Evolutionary conservation across 228 moss, liverwort and hornwort species (phyloP), one percentile per base, ranked within the genome.

Genomic region (Sphagnum fallax): DNA sequence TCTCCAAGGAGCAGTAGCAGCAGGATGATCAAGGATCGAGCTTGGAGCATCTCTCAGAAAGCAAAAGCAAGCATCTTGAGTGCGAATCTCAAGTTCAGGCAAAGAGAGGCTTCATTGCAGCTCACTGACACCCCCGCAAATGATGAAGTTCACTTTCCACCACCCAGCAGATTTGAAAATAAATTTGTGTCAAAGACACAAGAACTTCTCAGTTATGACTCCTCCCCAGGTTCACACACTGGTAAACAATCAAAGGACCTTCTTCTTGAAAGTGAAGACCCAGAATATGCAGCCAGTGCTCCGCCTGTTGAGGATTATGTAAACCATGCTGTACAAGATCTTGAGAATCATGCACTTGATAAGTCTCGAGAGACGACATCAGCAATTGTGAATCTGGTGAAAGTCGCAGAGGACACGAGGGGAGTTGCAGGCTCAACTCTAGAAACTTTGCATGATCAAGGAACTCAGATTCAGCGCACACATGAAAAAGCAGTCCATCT

Each of bases 281-380:
- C 76, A 2, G 66, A 76, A 10, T 14, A 57, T 49, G 79, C 53
- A 3, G 66, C 74, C 74, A 48, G 14, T 14, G 53, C 18, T 52
- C 10, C 59, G 9, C 62, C 80, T 7, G 69, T 69, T 12, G 83
- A 83, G 16, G 87, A 87, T 18, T 91, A 80, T 48, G 85, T 80
- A 47, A 82, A 79, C 58, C 90, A 94, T 63, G 87, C 76, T 48
- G 98, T 98, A 13, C 73, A 89, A 82, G 81, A 98, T 66, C 82
- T 98, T 5, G 85, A 92, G 87, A 91, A 71, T 50, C 83, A 94
- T 58, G 92, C 98, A 0, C 69, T 92, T 12, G 59, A 75, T 63
- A 92, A 88, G 79, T 84, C 98, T 47, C 90, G 89, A 67, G 98
- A 98, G 64, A 90, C 94, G 60, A 93, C 91, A 4, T 87, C 78